Evolutionary conservation across 148 eudicot genomes (phyloP).

Genomic region (Amaranthus palmeri): DNA sequence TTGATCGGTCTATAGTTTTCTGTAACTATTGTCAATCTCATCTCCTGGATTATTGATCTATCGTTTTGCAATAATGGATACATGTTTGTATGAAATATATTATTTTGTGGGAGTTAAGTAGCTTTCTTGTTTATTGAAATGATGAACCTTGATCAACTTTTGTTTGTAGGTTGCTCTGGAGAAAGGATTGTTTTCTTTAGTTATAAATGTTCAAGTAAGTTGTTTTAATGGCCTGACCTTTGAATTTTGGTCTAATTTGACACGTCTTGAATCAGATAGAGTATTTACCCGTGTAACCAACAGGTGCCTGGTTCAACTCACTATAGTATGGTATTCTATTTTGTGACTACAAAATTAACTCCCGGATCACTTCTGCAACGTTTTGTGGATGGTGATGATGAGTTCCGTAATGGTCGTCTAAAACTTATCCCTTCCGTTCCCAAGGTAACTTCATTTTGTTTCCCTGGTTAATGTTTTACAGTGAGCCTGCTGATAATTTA

Average conservation of each 20-base stretch:
- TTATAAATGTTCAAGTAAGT: constrained; percentile 92
- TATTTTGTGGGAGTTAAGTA: neutral
- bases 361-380: constrained; percentile 92
- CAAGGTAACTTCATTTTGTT: constrained; percentile 46
- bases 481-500: too few relatives aligned
- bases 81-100: neutral
- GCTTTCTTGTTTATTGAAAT: neutral
- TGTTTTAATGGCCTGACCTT: constrained; percentile 5
- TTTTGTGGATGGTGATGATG: constrained; percentile 98
- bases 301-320: constrained; percentile 97
- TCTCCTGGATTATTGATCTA: neutral
- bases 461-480: too few relatives aligned
- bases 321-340: constrained; percentile 97
- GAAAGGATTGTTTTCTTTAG: constrained; percentile 75
- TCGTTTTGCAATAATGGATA: neutral
- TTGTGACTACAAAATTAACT: constrained; percentile 58
- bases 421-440: constrained; percentile 98
- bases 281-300: constrained; percentile 18
- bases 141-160: constrained; percentile 8
- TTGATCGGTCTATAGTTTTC: too few relatives aligned
- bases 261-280: constrained; percentile 10
- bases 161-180: constrained; percentile 76
- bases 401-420: constrained; percentile 89
- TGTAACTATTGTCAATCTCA: too few relatives aligned
- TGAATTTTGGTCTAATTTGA: constrained; percentile 5